Conservation (phyloP, 352 stramenopile species). For the Globisporangium iwayamae region DNA sequence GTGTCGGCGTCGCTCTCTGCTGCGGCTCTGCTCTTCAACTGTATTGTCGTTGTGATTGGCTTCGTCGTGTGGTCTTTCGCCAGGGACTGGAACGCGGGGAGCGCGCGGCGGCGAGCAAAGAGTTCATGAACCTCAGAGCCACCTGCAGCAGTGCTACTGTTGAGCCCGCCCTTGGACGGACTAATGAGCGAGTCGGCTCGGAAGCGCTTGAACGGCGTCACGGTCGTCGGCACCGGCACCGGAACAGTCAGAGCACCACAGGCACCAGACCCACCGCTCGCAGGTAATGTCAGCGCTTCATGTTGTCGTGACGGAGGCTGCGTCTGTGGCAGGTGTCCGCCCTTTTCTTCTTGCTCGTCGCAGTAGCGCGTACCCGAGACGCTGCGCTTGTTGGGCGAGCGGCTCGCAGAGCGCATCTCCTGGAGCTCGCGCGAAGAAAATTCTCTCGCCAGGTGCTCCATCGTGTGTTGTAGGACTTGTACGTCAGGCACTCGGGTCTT, state of each 20-base stretch:
- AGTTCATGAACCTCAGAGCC: background rate
- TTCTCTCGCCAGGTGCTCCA: constrained; percentile 7
- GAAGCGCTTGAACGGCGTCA: constrained; percentile 17
- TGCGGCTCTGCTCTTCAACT: background rate
- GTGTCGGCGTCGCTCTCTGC: background rate
- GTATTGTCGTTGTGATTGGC: background rate
- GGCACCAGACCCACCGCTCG: background rate
- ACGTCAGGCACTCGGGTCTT: background rate
- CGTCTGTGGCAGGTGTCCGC: background rate
- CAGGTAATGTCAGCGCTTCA: background rate
- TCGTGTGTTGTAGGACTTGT: background rate
- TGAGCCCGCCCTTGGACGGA: constrained; percentile 3
- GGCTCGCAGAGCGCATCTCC: constrained; percentile 12
- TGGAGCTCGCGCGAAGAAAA: constrained; percentile 6
- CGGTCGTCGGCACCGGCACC: background rate
- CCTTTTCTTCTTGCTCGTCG: constrained; percentile 3
- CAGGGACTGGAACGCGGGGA: constrained; percentile 9
- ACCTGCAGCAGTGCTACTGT: background rate
- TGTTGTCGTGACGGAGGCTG: background rate
- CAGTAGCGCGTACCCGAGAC: background rate
- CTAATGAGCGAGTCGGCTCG: constrained; percentile 13
- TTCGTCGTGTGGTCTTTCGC: constrained; percentile 1
- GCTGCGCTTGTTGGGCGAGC: constrained; percentile 17
- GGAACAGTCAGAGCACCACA: background rate
- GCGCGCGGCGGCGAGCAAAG: constrained; percentile 2